Base-by-base conservation (phyloP, 768 basidiomycete species). In the Boletus barrowsii region DNA sequence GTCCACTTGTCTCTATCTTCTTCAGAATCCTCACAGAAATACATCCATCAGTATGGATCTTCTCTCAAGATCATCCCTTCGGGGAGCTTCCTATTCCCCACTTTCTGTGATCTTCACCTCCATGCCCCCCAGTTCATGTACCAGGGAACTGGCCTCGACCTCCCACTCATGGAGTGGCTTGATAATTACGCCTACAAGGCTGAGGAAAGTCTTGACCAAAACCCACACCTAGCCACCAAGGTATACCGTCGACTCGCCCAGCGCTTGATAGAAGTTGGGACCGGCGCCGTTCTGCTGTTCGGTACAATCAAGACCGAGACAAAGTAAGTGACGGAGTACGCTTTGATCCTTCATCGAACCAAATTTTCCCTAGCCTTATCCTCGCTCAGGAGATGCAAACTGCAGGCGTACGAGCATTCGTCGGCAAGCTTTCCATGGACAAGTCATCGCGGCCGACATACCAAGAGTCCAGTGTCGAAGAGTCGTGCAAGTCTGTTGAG, bases 341-440 rank as follows among this genome's bases (percentile, higher is more conserved):
- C 20, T 43, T 15, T n/a, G 33, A 36, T 44, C 51, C 4, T 30
- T 42, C 44, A 30, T 32, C 30, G 42, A 49, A 32, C 42, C 37
- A 42, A 32, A 36, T 0, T 18, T 13, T 49, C 30, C 10, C 10
- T 46, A 95, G 92, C 66, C 62, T 95, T 20, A 84, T 93, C 24
- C 81, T 96, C 0, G 92, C 93, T 4, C 73, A 83, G 35, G 78
- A 75, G 13, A 90, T 95, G 82, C 85, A 85, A 56, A 62, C 69
- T 0, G 80, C 80, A 18, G 91, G 93, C 5, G 60, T 95, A 17
- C 76, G 93, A 32, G 90, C 84, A 0, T 90, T 88, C 57, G 79
- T 96, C n/a, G 93, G 93, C 17, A 96, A 95, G 66, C 74, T 96
- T 11, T 91, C 90, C 0, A 94, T 94, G 93, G 91, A 93, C 67